Evolutionary conservation across 257 asterid species (phyloP).

Genomic region (Solanum ossicruentum): DNA sequence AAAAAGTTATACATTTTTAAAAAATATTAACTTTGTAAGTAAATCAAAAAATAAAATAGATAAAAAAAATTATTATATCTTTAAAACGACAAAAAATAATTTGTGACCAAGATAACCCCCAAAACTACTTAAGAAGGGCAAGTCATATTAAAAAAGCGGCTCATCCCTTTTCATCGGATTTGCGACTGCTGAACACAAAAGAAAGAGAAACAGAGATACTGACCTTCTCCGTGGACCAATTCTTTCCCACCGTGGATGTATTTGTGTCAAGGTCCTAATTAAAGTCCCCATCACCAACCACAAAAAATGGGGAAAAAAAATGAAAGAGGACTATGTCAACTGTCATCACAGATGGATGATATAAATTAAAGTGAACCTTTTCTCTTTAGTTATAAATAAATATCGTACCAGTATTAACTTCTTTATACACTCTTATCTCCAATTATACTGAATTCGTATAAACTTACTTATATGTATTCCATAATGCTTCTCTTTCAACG

Average conservation of each 20-base stretch:
- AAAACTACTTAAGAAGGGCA: neutral
- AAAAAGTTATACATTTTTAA: no score
- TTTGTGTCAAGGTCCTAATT: neutral
- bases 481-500: neutral
- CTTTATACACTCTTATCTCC: neutral
- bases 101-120: rapidly evolving
- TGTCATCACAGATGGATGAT: neutral
- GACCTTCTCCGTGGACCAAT: neutral
- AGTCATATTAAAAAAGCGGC: neutral
- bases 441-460: neutral
- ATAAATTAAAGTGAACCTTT: neutral
- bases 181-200: neutral
- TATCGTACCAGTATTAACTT: neutral
- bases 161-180: neutral
- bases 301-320: neutral
- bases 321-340: neutral
- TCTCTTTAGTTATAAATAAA: neutral
- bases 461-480: neutral
- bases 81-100: no score
- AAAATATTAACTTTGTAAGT: no score
- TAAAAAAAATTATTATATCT: no score
- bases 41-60: no score
- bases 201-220: neutral
- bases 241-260: neutral
- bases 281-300: neutral